Evolutionary conservation across 305 asterid species (phyloP).

Genomic region (Fraxinus xanthoxyloides): DNA sequence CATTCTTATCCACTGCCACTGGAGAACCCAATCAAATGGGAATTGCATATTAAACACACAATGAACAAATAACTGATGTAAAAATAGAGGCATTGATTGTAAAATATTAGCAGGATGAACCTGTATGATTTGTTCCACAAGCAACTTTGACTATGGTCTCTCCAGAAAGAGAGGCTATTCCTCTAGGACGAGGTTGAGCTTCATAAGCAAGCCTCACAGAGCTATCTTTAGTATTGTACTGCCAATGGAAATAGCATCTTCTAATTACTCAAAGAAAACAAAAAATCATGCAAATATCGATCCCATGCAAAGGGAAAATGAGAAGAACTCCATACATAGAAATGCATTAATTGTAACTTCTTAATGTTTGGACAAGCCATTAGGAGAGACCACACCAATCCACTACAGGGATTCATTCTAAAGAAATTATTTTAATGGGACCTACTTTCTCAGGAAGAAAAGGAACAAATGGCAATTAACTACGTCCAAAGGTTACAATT

Average conservation of each 20-base stretch:
- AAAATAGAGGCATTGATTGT: constrained; percentile 6
- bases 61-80: background rate
- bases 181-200: constrained; percentile 94
- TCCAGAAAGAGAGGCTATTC: constrained; percentile 79
- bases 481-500: background rate
- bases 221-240: constrained; percentile 95
- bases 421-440: background rate
- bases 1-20: constrained; percentile 92
- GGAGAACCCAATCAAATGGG: constrained; percentile 32
- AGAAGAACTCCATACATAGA: background rate
- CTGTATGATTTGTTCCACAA: constrained; percentile 96
- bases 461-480: background rate
- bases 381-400: background rate
- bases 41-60: constrained; percentile 13
- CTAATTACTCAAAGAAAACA: constrained; percentile 15
- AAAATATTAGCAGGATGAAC: constrained; percentile 32
- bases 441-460: background rate
- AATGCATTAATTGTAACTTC: background rate
- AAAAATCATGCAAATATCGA: background rate
- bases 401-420: background rate
- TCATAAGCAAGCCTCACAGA: constrained; percentile 97
- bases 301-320: constrained; percentile 3
- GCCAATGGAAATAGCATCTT: constrained; percentile 28
- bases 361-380: background rate
- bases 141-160: constrained; percentile 91